Evolutionary conservation across 2,329 filamentous ascomycete genomes (phyloP), one percentile per base, ranked within the genome.

Genomic region (Nigrospora oryzae): DNA sequence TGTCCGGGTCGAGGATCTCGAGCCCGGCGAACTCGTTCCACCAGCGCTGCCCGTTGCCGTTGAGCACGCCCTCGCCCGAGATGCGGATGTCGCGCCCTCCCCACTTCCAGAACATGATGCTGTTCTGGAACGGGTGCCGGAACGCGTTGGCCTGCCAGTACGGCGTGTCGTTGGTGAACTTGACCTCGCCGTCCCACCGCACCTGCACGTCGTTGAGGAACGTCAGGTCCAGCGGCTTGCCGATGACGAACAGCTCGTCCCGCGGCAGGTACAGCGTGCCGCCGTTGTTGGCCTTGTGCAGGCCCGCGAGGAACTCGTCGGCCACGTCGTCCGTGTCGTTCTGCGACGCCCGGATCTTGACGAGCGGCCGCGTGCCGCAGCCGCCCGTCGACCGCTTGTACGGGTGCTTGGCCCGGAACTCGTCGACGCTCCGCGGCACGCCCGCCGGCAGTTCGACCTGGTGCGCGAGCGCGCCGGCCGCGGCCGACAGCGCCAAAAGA

Each of bases 31-130:
- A 67, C 49, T 66, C 64, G 44, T 69, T 63, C 65, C 65, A 68
- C 66, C 66, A 68, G 6, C 61, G 51, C 54, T 68, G 65, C 3
- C 64, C 78, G 48, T 80, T 77, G 0, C 73, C 77, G 46, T 82
- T 75, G 37, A 82, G 63, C 13, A 72, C 63, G 37, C 78, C 70
- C 12, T 70, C 65, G 37, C 80, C 80, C 45, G 70, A 77, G 51
- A 83, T 79, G 49, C 71, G 75, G 56, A 83, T 76, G 49, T 79
- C 65, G 49, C 75, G 69, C 11, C 79, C 79, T 45, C 78, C 77
- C 77, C 77, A 83, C 42, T 79, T 74, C 73, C 76, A 81, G 54
- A 81, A 82, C 45, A 77, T 77, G 45, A 81, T 74, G 3, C 71
- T 77, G 49, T 70, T 66, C 51, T 70, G 64, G 52, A 71, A 69